Evolutionary conservation across 768 basidiomycete genomes (phyloP), one percentile per base, ranked within the genome.

Genomic region (Mycena epipterygia): DNA sequence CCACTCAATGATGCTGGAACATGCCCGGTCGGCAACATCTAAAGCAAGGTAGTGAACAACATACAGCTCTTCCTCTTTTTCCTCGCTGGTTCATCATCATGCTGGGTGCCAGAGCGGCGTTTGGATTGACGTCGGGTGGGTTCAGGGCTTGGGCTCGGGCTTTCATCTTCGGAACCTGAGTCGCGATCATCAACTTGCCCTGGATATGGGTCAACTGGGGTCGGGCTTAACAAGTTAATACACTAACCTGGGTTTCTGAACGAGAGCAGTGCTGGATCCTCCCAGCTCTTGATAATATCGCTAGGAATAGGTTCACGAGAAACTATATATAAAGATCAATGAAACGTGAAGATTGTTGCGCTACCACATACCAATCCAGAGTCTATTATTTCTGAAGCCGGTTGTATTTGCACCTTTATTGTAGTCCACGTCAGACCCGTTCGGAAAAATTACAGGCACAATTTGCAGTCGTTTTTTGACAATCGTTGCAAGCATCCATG

Each of bases 281-380:
- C 41, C 63, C 63, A 64, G 27, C 55, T 52, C 4, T 19, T 25
- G 0, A 64, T 16, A 21, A 64, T 27, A 5, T 42, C 39, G 19
- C 8, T 9, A 2, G 63, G 63, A 35, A 64, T 64, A 0, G 39
- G 63, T 23, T 53, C 52, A 2, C 49, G 49, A 30, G 63, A 39
- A 12, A 55, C 63, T 64, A 11, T 2, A 23, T 7, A 23, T 23
- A 3, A 37, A 49, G 12, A 39, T 29, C 16, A 37, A 7, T 25
- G 14, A n/a, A 37, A 59, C 25, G 41, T 27, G 41, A 41, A 59
- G 3, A 3, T 32, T 7, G 1, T 12, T 49, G 46, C 35, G 19
- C 44, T 19, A 30, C 13, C 19, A 30, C 62, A 5, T 37, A 65
- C 64, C 53, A 21, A 65, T 65, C 39, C 55, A 65, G 17, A 65